Percentiles rank a stretch among this genome's conserved stretches.
Conservation (phyloP, 2,329 filamentous ascomycete species). For the Aspergillus neoniger region DNA sequence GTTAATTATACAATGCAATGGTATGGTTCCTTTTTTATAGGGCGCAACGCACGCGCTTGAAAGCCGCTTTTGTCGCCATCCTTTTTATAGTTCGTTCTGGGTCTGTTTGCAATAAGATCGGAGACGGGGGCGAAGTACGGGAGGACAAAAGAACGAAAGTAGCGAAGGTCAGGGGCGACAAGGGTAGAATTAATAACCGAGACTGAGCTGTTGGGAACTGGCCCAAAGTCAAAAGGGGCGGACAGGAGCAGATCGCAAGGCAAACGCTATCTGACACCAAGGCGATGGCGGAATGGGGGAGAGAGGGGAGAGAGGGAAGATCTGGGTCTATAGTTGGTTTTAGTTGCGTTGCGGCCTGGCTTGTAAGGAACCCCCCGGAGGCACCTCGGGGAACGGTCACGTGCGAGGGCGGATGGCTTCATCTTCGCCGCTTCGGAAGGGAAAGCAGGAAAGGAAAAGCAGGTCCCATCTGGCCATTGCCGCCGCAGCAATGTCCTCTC, state of each 20-base stretch:
- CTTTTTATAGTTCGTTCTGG: slow-evolving; percentile 16
- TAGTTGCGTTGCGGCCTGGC: slow-evolving; percentile 8
- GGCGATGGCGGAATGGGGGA: neutral
- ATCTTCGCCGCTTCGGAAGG: slow-evolving; percentile 21
- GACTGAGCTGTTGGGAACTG: neutral
- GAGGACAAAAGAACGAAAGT: neutral
- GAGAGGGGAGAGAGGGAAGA: neutral
- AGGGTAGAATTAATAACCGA: neutral
- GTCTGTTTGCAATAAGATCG: neutral
- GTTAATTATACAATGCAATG: slow-evolving; percentile 13
- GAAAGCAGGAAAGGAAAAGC: slow-evolving; percentile 19
- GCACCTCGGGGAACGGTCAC: slow-evolving; percentile 19
- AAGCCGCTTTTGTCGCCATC: slow-evolving; percentile 73
- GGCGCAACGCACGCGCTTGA: slow-evolving; percentile 62
- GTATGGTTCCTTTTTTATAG: neutral
- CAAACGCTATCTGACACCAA: neutral
- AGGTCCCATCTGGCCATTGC: slow-evolving; percentile 33
- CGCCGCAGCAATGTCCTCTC: slow-evolving; percentile 47
- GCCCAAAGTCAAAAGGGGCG: neutral
- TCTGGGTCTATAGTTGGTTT: slow-evolving; percentile 2
- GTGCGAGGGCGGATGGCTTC: slow-evolving; percentile 22
- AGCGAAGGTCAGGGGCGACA: neutral
- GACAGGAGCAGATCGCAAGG: neutral
- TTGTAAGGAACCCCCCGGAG: slow-evolving; percentile 2
- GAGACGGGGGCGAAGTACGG: neutral